Conservation (phyloP, 495 filamentous ascomycete genomes). For the Trichoderma gamsii region DNA sequence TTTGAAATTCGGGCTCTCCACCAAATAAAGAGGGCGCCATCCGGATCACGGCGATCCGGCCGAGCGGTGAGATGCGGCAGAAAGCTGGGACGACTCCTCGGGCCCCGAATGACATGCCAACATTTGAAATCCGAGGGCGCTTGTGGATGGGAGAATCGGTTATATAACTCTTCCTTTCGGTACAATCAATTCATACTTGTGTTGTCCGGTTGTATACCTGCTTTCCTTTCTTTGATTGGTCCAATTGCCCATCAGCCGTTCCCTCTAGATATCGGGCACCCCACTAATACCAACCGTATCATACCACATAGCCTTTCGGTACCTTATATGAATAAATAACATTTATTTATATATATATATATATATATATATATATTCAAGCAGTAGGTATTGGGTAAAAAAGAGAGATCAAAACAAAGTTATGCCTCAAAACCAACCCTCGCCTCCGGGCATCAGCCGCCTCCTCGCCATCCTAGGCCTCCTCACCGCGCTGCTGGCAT, state of each 20-base stretch:
- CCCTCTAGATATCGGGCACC: not conserved
- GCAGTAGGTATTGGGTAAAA: too few relatives aligned
- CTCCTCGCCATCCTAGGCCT: constrained; percentile 53
- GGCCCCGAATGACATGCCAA: not conserved
- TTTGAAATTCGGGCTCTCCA: not conserved
- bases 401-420: constrained; percentile 15
- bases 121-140: not conserved
- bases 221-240: not conserved
- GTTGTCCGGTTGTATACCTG: not conserved
- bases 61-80: constrained; percentile 13
- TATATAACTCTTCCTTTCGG: too few relatives aligned
- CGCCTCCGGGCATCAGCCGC: constrained; percentile 28
- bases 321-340: too few relatives aligned
- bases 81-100: not conserved
- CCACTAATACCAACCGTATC: too few relatives aligned
- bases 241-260: not conserved
- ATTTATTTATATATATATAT: not conserved
- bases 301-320: too few relatives aligned
- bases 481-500: constrained; percentile 52
- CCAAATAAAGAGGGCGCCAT: not conserved
- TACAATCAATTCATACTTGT: too few relatives aligned
- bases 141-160: too few relatives aligned
- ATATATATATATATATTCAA: not conserved
- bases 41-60: constrained; percentile 11
- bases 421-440: constrained; percentile 20